Conservation (phyloP, 2,329 filamentous ascomycete species). For the Zymoseptoria ardabiliae region DNA sequence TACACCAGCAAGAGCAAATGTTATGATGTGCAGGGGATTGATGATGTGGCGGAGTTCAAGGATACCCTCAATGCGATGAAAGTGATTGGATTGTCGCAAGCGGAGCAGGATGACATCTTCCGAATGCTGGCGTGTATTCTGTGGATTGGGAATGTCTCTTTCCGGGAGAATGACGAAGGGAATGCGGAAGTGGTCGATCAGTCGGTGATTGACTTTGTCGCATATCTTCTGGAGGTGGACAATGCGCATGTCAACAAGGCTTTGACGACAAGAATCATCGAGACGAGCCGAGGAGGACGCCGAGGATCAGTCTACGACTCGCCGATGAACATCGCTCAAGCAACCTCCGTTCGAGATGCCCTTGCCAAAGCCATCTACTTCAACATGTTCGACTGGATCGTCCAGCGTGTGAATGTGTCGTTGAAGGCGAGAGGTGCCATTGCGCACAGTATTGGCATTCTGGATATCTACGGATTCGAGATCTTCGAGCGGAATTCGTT, state of each 20-base stretch:
- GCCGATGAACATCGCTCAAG: constrained; percentile 81
- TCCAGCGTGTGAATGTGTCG: constrained; percentile 85
- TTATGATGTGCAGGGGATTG: constrained; percentile 86
- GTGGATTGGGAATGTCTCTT: constrained; percentile 92
- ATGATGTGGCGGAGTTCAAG: constrained; percentile 79
- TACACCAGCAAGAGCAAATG: constrained; percentile 95
- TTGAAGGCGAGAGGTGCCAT: constrained; percentile 69
- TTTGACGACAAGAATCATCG: constrained; percentile 80
- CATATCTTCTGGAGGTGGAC: constrained; percentile 86
- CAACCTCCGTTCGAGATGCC: constrained; percentile 78
- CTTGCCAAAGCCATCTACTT: constrained; percentile 93
- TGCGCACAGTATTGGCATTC: constrained; percentile 83
- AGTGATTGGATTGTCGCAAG: constrained; percentile 78
- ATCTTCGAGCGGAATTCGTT: constrained; percentile 99
- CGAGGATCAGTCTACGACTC: constrained; percentile 63
- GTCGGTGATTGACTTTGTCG: constrained; percentile 88
- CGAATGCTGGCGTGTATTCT: constrained; percentile 85
- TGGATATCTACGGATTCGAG: constrained; percentile 98
- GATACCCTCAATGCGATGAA: constrained; percentile 94
- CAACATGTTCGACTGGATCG: constrained; percentile 98
- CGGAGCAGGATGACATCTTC: constrained; percentile 93
- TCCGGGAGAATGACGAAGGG: constrained; percentile 79
- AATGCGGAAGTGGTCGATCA: constrained; percentile 82
- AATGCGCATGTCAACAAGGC: constrained; percentile 73
- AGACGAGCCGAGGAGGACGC: constrained; percentile 58